Base-by-base conservation (phyloP, 306 rosid species). In the Cucurbita argyrosperma region DNA sequence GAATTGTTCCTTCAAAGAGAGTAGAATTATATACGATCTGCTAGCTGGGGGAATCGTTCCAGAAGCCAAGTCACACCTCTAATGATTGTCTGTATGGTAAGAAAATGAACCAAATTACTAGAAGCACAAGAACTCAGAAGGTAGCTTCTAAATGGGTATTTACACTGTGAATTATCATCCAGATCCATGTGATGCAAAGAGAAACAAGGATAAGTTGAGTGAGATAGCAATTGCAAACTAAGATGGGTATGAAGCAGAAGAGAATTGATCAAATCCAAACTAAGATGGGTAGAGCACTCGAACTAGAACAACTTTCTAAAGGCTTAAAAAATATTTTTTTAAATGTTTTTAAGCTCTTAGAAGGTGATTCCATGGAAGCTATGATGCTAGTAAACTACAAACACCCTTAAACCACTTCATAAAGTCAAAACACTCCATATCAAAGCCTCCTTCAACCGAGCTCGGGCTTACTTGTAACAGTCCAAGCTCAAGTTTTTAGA, bases 1-100 rank as follows among this genome's bases (percentile, higher is more conserved):
- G 38, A 61, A 40, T 40, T 64, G 51, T n/a, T 40, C 61, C 61
- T 51, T 4, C 35, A 30, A 21, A 14, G 37, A 30, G 6, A 52
- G n/a, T 8, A 10, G 11, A 6, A 37, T 84, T 80, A 86, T 7
- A 90, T 65, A 62, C 82, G 61, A 69, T 86, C 85, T 14, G 81
- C 87, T 72, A 90, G 79, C 79, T 82, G 90, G 76, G 98, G 96
- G 77, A 93, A 90, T 62, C 78, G 84, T 61, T 87, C 82, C 77
- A 92, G 87, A 84, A 93, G 87, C 96, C 98, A 90, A 72, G 96
- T 87, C 61, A 90, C 87, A 35, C 89, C 82, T 83, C 85, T 85
- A 76, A 90, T 88, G 52, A 72, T 74, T 8, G 74, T 84, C 98
- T 88, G 93, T 69, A 81, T 39, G 35, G 75, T 11, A 43, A 19